Evolutionary conservation across 306 rosid genomes (phyloP).

Genomic region (Vicia villosa): DNA sequence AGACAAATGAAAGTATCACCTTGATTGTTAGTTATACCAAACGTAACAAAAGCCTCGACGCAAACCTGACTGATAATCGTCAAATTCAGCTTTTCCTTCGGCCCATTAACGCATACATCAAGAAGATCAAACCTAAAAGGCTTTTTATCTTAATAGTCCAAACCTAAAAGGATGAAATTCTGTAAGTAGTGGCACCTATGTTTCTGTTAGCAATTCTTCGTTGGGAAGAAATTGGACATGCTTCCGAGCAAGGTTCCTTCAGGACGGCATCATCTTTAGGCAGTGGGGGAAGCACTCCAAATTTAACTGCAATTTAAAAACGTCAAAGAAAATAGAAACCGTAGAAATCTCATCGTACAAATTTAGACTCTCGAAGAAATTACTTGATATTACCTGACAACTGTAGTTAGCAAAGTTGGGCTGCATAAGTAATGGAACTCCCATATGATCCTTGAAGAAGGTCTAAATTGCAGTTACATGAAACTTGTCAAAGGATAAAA

Average conservation of each 20-base stretch:
- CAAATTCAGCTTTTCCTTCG: constrained; percentile 89
- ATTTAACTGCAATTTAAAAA: constrained; percentile 68
- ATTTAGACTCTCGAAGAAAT: constrained; percentile 57
- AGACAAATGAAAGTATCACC: not conserved
- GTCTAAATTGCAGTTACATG: constrained; percentile 58
- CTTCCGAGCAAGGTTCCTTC: constrained; percentile 81
- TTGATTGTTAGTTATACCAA: not conserved
- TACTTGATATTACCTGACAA: constrained; percentile 69
- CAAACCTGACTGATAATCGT: constrained; percentile 87
- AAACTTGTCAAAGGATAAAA: no score
- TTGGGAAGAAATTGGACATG: constrained; percentile 68
- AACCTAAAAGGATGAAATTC: no score
- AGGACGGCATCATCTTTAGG: constrained; percentile 65
- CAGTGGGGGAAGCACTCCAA: constrained; percentile 72
- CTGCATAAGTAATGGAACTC: constrained; percentile 84
- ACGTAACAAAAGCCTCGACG: constrained; percentile 9
- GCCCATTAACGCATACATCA: constrained; percentile 86
- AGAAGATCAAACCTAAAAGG: constrained; percentile 94
- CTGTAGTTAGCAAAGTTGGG: constrained; percentile 84
- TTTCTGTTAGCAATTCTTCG: constrained; percentile 50
- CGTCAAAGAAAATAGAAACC: constrained; percentile 4
- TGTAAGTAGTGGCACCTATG: constrained; percentile 39
- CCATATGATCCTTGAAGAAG: constrained; percentile 91
- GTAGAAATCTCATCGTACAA: not conserved
- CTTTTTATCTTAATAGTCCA: no score